These are phyloP conservation scores for Volvox carteri DNA, from an alignment of 163 green algal genomes.

Conservation along the genomic window DNA sequence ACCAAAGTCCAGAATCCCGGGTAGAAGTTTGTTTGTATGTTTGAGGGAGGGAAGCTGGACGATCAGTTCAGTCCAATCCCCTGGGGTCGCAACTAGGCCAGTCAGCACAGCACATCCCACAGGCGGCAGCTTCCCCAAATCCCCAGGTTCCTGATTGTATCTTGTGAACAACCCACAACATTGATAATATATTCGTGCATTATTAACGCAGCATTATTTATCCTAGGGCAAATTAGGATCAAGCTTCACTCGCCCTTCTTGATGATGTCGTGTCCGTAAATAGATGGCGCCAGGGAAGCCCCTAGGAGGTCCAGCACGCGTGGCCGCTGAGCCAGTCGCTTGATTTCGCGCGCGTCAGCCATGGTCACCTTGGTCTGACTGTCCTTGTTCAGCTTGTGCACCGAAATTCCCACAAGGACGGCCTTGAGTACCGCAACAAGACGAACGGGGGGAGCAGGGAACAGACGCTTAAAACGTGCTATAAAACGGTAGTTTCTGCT, in stretches of 20 bases:
- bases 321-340: conserved; percentile 52
- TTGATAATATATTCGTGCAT: no score
- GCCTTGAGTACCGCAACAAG: conserved; percentile 53
- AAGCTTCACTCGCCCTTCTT: conserved; percentile 84
- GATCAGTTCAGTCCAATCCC: no score
- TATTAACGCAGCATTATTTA: not conserved
- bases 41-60: not conserved
- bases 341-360: conserved; percentile 66
- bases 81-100: no score
- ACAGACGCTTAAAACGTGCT: not conserved
- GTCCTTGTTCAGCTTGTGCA: conserved; percentile 74
- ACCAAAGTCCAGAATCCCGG: not conserved
- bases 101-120: no score
- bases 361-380: conserved; percentile 64
- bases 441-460: not conserved
- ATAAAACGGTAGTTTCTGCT: no score
- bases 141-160: no score
- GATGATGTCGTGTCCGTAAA: conserved; percentile 95
- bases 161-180: no score
- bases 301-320: conserved; percentile 90
- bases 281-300: conserved; percentile 95
- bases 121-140: no score
- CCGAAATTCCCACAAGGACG: conserved; percentile 77
- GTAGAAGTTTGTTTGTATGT: no score
- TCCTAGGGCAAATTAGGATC: not conserved